Percentiles rank a stretch among this genome's conserved stretches.
Conservation (phyloP, 2,329 filamentous ascomycete genomes). For the Coniochaeta hoffmannii region DNA sequence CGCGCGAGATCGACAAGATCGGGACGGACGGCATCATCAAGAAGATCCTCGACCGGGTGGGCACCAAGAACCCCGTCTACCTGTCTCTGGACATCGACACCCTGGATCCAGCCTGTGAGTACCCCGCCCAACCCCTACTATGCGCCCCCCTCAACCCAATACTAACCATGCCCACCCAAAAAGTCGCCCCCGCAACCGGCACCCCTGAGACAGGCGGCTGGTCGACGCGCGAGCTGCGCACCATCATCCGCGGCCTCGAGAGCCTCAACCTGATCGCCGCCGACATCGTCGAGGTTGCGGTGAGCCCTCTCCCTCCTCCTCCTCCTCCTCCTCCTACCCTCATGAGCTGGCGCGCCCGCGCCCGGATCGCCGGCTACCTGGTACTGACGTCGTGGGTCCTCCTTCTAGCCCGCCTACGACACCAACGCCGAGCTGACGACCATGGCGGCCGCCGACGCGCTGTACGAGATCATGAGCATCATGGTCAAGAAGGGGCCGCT, state of each 20-base stretch:
- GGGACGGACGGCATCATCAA: slow-evolving; percentile 66
- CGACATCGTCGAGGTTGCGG: slow-evolving; percentile 67
- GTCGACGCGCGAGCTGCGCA: slow-evolving; percentile 65
- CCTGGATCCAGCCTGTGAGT: slow-evolving; percentile 69
- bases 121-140: background rate
- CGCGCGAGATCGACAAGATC: slow-evolving; percentile 45
- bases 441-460: slow-evolving; percentile 63
- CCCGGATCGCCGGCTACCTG: background rate
- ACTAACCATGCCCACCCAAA: slow-evolving; percentile 17
- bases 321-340: background rate
- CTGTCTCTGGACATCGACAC: slow-evolving; percentile 83
- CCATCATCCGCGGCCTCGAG: slow-evolving; percentile 63
- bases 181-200: slow-evolving; percentile 66
- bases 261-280: slow-evolving; percentile 61
- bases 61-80: slow-evolving; percentile 68
- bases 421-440: slow-evolving; percentile 66
- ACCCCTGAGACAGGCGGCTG: slow-evolving; percentile 72
- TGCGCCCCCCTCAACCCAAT: background rate
- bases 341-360: background rate
- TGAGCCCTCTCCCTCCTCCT: slow-evolving; percentile 10
- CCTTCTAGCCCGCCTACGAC: slow-evolving; percentile 52
- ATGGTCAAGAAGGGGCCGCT: slow-evolving; percentile 76
- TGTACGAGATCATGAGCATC: slow-evolving; percentile 74
- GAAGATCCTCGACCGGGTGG: slow-evolving; percentile 68
- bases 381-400: slow-evolving; percentile 1